phyloP scores from a whole-genome alignment of 768 basidiomycete genomes.

The Sistotremastrum suecicum region DNA sequence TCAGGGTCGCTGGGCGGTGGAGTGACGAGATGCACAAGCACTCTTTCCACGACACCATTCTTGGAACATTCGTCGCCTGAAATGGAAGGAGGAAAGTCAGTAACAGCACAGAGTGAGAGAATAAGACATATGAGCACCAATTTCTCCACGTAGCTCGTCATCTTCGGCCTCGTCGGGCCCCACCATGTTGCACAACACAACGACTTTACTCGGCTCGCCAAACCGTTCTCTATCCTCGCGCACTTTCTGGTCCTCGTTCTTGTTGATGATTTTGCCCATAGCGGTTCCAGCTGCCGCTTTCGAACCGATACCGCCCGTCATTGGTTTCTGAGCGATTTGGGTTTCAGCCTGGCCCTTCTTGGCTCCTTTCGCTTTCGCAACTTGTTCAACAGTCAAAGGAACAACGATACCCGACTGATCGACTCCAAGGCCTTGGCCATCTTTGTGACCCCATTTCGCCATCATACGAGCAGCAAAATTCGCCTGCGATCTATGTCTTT shows the following conservation, averaged over 20 bases:
- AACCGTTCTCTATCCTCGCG: constrained; percentile 69
- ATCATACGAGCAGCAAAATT: constrained; percentile 77
- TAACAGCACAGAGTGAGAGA: neutral
- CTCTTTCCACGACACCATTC: constrained; percentile 85
- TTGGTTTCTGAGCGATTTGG: constrained; percentile 18
- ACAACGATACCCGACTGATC: constrained; percentile 80
- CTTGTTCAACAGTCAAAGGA: constrained; percentile 70
- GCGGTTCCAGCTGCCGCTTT: constrained; percentile 16
- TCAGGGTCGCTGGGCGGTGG: constrained; percentile 51
- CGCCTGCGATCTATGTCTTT: constrained; percentile 19
- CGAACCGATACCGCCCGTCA: constrained; percentile 32
- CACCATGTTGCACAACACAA: constrained; percentile 86
- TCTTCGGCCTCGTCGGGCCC: constrained; percentile 72
- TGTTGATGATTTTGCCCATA: constrained; percentile 83
- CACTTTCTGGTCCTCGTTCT: constrained; percentile 70
- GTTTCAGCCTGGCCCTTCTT: constrained; percentile 20
- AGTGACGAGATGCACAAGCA: constrained; percentile 65
- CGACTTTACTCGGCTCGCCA: constrained; percentile 81
- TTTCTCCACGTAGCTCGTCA: constrained; percentile 74
- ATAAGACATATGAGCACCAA: constrained; percentile 36
- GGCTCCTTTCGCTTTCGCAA: constrained; percentile 22
- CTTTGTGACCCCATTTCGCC: constrained; percentile 95
- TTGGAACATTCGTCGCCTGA: constrained; percentile 83
- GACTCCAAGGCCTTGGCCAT: constrained; percentile 83
- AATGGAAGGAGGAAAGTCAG: constrained; percentile 1